Evolutionary conservation across 192 early-diverging fungal species (phyloP).

Genomic region (Helicostylum pulchrum): DNA sequence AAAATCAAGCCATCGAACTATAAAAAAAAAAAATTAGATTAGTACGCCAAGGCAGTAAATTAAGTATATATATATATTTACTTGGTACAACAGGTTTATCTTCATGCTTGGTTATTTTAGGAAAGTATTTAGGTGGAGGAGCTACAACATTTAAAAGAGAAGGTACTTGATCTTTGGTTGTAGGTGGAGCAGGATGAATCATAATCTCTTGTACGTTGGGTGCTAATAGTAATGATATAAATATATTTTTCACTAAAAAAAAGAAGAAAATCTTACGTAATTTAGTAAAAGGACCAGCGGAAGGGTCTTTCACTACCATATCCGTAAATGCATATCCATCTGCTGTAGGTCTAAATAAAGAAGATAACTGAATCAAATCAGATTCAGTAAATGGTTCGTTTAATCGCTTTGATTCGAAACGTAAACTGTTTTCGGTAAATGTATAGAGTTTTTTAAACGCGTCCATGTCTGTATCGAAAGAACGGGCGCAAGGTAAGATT

Average conservation of each 20-base stretch:
- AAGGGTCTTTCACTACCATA: conserved; percentile 3
- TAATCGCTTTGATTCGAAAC: conserved; percentile 1
- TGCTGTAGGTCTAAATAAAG: conserved; percentile 40
- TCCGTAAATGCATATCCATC: conserved; percentile 51
- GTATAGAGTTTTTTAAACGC: conserved; percentile 1
- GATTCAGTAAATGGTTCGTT: conserved; percentile 1
- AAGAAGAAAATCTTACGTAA: conserved; percentile 19
- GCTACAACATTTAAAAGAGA: conserved; percentile 28
- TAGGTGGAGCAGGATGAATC: conserved; percentile 23
- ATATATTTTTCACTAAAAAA: too few relatives aligned
- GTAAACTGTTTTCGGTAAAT: neutral
- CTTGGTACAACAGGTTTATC: conserved; percentile 28
- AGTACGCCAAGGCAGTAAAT: neutral
- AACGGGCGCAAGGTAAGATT: too few relatives aligned
- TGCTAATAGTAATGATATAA: conserved; percentile 12
- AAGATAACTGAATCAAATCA: conserved; percentile 1
- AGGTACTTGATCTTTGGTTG: conserved; percentile 22
- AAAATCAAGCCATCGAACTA: conserved; percentile 51
- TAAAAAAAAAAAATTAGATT: neutral
- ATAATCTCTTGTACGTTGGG: conserved; percentile 35
- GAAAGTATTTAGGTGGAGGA: conserved; percentile 2
- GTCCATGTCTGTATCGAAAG: neutral
- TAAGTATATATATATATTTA: neutral
- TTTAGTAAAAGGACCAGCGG: conserved; percentile 5
- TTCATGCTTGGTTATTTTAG: conserved; percentile 14